Base-by-base conservation (phyloP, 2,329 filamentous ascomycete species). In the Dactylellina cionopaga region DNA sequence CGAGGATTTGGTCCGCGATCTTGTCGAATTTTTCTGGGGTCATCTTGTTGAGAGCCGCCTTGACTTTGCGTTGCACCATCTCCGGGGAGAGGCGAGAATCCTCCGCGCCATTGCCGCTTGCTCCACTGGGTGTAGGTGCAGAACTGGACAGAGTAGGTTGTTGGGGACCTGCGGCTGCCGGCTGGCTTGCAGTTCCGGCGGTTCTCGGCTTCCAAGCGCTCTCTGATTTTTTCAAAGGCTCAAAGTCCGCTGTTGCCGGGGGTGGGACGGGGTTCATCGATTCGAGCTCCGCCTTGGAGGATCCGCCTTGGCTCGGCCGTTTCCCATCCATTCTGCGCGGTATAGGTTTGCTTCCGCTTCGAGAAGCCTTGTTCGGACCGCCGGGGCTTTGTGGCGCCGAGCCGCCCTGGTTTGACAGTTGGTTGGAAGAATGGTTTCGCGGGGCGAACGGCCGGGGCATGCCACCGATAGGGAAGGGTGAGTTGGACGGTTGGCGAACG, bases 21-120 rank as follows among this genome's bases (percentile, higher is more conserved):
- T 90, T 92, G 80, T 96, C 93, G 78, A 99, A 99, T 80, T 98
- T 99, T 83, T 99, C 95, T 0, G 95, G 95, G 0, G 95, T 98
- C 95, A 99, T 98, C 90, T 99, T 99, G 88, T 99, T 99, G 78
- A 99, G 85, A 74, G 91, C 91, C 75, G 92, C 90, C 89, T 99
- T 99, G 80, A 99, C 95, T 89, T 99, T 99, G 77, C 94, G 90
- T 84, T 99, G 95, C 68, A 99, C 95, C 84, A 95, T 88, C 77
- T 94, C 92, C 22, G 95, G 94, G 75, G 96, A 88, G 83, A 98
- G 51, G 27, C 66, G 87, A 77, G 91, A 85, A 54, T 83, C 83
- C 6, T 84, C 83, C 63, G 83, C 37, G 13, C 37, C 27, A n/a
- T 19, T 27, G 1, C 4, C 60, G 7, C n/a, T 24, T 10, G 49